Conservation (phyloP, 805 yeast species). For the Teunomyces gatunensis region DNA sequence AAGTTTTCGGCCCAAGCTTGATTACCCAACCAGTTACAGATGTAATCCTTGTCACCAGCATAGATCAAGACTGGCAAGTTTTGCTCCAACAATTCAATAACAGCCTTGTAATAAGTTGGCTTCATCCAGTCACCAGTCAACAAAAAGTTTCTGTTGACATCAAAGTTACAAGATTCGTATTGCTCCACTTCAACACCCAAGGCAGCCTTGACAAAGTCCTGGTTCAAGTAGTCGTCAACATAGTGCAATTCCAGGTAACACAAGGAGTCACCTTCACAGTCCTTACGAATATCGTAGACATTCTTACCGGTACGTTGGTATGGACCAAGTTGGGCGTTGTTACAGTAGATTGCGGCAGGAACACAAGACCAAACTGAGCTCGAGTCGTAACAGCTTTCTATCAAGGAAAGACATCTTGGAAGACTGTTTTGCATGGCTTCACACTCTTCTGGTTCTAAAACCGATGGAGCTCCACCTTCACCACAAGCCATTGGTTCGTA, state of each 20-base stretch:
- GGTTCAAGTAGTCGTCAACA: constrained; percentile 77
- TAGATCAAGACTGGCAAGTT: constrained; percentile 79
- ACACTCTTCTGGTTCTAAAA: constrained; percentile 69
- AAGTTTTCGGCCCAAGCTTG: constrained; percentile 74
- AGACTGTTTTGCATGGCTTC: constrained; percentile 56
- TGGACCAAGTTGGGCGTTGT: constrained; percentile 68
- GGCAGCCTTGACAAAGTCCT: constrained; percentile 70
- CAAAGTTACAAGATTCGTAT: constrained; percentile 74
- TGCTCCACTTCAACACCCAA: constrained; percentile 87
- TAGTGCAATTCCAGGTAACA: constrained; percentile 81
- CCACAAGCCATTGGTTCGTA: constrained; percentile 96
- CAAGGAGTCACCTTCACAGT: constrained; percentile 64
- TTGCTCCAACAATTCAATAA: constrained; percentile 62
- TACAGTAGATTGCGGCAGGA: constrained; percentile 90
- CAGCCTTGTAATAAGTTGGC: constrained; percentile 57
- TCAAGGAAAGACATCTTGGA: constrained; percentile 74
- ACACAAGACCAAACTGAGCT: constrained; percentile 81
- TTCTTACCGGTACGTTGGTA: constrained; percentile 71
- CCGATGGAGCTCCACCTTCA: constrained; percentile 76
- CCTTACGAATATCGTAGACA: constrained; percentile 82
- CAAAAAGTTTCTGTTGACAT: constrained; percentile 74
- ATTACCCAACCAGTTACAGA: constrained; percentile 92
- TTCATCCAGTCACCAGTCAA: constrained; percentile 91
- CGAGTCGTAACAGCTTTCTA: constrained; percentile 73
- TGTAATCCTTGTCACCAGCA: constrained; percentile 94